These are phyloP conservation scores for Ganoderma sinense DNA, from an alignment of 1,284 basidiomycete species.

Conservation along the genomic window DNA sequence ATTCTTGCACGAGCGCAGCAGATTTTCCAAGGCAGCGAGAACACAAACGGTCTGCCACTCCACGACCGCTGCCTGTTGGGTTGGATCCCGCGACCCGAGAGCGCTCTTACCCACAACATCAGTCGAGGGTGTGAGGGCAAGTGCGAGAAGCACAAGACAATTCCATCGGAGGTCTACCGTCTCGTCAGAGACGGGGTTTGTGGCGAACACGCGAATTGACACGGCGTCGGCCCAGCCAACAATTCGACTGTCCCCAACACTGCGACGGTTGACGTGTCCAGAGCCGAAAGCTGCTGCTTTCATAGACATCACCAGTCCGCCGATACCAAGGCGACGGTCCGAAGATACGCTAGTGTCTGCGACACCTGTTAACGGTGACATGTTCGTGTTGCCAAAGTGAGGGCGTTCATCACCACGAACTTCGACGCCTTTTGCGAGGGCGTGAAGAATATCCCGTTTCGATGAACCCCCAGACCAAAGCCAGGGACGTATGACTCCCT, in stretches of 20 bases:
- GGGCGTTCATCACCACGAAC: not conserved
- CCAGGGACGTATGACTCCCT: conserved; percentile 29
- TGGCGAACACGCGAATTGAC: conserved; percentile 27
- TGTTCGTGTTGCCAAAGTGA: not conserved
- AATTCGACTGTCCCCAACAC: conserved; percentile 16
- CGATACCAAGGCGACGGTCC: not conserved
- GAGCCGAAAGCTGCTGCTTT: conserved; percentile 11
- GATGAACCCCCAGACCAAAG: not conserved
- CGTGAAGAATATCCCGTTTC: conserved; percentile 17
- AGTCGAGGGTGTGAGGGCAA: conserved; percentile 25
- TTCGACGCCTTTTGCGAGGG: conserved; percentile 16
- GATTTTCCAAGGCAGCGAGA: conserved; percentile 30
- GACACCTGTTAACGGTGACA: not conserved
- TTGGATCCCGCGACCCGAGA: conserved; percentile 1
- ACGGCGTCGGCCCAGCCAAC: conserved; percentile 29
- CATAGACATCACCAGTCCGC: conserved; percentile 1
- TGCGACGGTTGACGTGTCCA: not conserved
- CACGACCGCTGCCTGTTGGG: conserved; percentile 25
- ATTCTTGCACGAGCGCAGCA: conserved; percentile 39
- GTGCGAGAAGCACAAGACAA: conserved; percentile 35
- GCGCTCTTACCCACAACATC: conserved; percentile 10
- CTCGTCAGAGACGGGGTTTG: not conserved
- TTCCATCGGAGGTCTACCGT: conserved; percentile 33
- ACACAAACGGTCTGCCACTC: conserved; percentile 40
- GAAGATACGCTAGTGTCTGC: not conserved